Evolutionary conservation across 129 eudicot species (phyloP).

Genomic region (Erigeron canadensis): DNA sequence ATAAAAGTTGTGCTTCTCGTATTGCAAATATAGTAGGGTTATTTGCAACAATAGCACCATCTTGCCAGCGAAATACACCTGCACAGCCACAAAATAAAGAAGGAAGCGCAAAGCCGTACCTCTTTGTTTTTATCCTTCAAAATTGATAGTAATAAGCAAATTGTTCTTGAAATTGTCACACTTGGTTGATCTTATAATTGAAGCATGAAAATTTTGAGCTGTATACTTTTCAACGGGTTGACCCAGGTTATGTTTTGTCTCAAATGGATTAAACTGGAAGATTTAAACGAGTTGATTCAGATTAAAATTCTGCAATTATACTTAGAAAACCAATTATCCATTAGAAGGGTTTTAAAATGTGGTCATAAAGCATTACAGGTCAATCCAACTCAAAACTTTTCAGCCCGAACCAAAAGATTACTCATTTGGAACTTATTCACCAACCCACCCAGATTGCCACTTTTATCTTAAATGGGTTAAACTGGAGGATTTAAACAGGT

Average conservation of each 20-base stretch:
- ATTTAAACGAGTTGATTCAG: background rate
- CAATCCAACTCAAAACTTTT: background rate
- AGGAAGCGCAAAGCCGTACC: conserved; percentile 13
- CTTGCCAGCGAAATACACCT: conserved; percentile 95
- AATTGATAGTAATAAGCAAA: background rate
- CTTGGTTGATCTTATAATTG: conserved; percentile 6
- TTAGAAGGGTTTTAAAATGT: too few relatives aligned
- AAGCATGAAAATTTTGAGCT: background rate
- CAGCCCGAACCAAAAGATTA: background rate
- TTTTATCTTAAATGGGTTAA: background rate
- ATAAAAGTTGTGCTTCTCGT: conserved; percentile 87
- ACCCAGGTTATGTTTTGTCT: background rate
- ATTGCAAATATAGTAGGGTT: conserved; percentile 93
- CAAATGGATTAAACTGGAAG: background rate
- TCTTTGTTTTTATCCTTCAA: background rate
- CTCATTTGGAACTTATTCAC: background rate
- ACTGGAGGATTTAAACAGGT: background rate
- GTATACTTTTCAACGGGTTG: background rate
- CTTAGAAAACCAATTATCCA: background rate
- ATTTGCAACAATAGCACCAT: conserved; percentile 97
- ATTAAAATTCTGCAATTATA: background rate
- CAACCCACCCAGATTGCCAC: background rate
- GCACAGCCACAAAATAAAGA: conserved; percentile 12
- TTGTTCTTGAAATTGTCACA: conserved; percentile 3
- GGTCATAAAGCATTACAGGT: background rate